phyloP scores from a whole-genome alignment of 192 early-diverging fungal species.

The Gigaspora rosea region DNA sequence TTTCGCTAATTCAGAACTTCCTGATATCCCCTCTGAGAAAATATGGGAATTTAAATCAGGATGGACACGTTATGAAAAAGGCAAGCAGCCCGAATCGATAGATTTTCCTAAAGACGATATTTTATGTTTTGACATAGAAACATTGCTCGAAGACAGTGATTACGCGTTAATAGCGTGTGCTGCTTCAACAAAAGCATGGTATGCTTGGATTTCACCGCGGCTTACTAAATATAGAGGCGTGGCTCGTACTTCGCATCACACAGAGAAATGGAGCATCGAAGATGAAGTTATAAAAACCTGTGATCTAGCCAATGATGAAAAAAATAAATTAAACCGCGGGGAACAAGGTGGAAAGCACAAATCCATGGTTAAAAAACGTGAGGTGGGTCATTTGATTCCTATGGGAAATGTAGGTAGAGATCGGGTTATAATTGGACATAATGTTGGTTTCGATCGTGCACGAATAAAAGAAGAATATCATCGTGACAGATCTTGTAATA shows the following conservation, averaged over 20 bases:
- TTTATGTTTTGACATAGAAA: slow-evolving; percentile 90
- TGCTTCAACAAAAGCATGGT: slow-evolving; percentile 77
- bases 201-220: slow-evolving; percentile 88
- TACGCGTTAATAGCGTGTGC: slow-evolving; percentile 85
- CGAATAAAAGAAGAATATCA: slow-evolving; percentile 86
- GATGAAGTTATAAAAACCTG: too few species aligned
- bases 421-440: slow-evolving; percentile 84
- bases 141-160: slow-evolving; percentile 64
- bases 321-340: neutral
- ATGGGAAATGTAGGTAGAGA: slow-evolving; percentile 49
- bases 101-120: slow-evolving; percentile 59
- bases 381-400: slow-evolving; percentile 64
- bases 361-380: neutral
- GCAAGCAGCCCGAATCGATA: slow-evolving; percentile 44
- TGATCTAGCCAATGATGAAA: neutral
- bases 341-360: neutral
- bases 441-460: slow-evolving; percentile 90
- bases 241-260: neutral
- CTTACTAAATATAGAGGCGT: slow-evolving; percentile 37
- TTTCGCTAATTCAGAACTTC: slow-evolving; percentile 43
- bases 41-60: slow-evolving; percentile 62
- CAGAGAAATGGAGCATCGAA: too few species aligned
- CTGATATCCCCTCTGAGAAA: slow-evolving; percentile 45
- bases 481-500: slow-evolving; percentile 52
- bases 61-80: slow-evolving; percentile 79